Conservation (phyloP, 768 basidiomycete species). For the Phlebiopsis gigantea region DNA sequence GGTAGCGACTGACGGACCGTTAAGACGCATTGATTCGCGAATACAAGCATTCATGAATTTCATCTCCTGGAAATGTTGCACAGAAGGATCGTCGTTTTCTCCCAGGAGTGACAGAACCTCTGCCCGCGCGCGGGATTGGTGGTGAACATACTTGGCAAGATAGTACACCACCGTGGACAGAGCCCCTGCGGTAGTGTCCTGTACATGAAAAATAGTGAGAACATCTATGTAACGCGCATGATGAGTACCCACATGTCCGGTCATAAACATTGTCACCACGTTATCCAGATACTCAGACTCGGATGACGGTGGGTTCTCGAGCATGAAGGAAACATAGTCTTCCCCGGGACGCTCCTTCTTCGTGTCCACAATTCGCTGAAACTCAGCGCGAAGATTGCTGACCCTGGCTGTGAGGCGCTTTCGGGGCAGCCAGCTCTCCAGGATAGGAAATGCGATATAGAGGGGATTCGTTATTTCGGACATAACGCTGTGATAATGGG, state of each 20-base stretch:
- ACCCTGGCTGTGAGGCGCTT: neutral
- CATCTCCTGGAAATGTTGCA: conserved; percentile 24
- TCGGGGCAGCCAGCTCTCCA: neutral
- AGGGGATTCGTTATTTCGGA: neutral
- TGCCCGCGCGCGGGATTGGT: conserved; percentile 30
- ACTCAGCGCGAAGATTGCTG: neutral
- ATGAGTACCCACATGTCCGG: conserved; percentile 30
- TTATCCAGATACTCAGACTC: conserved; percentile 30
- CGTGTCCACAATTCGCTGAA: too few relatives aligned
- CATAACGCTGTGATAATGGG: neutral
- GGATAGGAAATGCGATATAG: neutral
- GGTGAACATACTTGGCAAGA: conserved; percentile 32
- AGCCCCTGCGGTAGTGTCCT: conserved; percentile 37
- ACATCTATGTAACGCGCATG: neutral
- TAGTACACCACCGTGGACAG: conserved; percentile 32
- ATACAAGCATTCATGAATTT: conserved; percentile 34
- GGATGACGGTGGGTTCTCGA: neutral
- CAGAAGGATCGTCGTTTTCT: conserved; percentile 23
- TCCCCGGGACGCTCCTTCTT: too few relatives aligned
- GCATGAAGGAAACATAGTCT: neutral
- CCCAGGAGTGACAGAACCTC: conserved; percentile 32
- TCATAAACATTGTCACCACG: conserved; percentile 34
- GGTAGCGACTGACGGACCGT: conserved; percentile 23
- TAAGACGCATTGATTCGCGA: conserved; percentile 34
- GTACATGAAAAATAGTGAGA: neutral